Percentiles rank a stretch among this genome's conserved stretches.
Evolutionary conservation across 345 rosid genomes (phyloP).

Genomic region (Moricandia arvensis): DNA sequence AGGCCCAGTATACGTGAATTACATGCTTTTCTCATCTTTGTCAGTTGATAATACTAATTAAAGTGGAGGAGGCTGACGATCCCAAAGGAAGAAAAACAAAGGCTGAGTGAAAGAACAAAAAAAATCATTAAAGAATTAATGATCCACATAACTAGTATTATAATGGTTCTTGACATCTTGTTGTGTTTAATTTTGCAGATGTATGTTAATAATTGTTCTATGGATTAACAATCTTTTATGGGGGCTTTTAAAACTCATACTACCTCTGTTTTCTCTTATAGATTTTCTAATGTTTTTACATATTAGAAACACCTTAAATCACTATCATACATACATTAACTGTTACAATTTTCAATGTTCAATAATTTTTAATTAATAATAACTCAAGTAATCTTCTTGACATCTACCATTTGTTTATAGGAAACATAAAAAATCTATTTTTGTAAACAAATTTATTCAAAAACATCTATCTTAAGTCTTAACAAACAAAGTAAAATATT

Average conservation of each 20-base stretch:
- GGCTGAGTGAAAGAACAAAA: background rate
- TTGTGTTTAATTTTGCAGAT: background rate
- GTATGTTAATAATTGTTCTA: background rate
- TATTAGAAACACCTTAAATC: no score
- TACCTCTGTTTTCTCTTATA: no score
- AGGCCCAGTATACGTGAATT: slow-evolving; percentile 15
- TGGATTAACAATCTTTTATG: background rate
- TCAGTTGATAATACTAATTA: background rate
- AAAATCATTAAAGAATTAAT: background rate
- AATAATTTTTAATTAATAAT: no score
- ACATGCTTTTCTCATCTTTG: slow-evolving; percentile 23
- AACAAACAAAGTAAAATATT: no score
- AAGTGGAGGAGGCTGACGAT: slow-evolving; percentile 8
- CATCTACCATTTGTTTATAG: no score
- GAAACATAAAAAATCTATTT: no score
- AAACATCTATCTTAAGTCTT: no score
- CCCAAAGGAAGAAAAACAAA: background rate
- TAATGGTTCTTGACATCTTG: background rate
- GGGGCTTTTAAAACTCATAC: background rate
- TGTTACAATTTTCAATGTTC: no score
- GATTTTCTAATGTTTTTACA: no score
- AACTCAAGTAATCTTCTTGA: no score
- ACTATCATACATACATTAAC: no score
- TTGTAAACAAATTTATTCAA: no score
- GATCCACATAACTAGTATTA: background rate